These are phyloP conservation scores for Magnaporthiopsis rhizophila DNA, from an alignment of 2,329 filamentous ascomycete species.

Conservation along the genomic window DNA sequence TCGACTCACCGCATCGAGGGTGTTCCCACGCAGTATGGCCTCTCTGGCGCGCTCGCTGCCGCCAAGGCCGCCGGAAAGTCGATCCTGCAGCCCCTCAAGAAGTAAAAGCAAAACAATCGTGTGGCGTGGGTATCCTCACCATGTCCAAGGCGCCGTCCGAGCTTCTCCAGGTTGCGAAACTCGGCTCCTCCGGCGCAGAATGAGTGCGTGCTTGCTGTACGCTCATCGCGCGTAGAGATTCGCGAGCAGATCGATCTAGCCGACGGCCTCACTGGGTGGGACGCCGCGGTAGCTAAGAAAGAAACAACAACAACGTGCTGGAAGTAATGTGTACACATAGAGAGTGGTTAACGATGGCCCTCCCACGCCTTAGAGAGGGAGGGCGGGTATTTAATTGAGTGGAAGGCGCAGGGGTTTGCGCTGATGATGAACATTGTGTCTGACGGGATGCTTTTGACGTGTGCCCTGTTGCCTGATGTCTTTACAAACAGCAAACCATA, in stretches of 20 bases:
- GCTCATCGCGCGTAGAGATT: neutral
- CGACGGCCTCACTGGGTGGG: neutral
- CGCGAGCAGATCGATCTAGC: neutral
- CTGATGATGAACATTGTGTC: neutral
- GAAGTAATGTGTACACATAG: neutral
- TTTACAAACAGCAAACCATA: no score
- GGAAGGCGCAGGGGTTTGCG: neutral
- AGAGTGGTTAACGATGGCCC: neutral
- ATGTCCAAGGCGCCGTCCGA: neutral
- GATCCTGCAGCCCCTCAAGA: slow-evolving; percentile 1
- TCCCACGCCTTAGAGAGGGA: neutral
- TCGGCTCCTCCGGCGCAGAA: neutral
- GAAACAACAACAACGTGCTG: neutral
- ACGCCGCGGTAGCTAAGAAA: neutral
- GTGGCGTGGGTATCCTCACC: neutral
- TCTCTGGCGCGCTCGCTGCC: slow-evolving; percentile 50
- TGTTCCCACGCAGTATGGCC: slow-evolving; percentile 58
- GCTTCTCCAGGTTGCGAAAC: neutral
- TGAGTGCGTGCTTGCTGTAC: neutral
- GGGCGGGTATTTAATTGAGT: neutral
- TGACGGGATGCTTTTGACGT: neutral
- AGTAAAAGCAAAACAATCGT: neutral
- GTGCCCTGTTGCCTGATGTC: neutral
- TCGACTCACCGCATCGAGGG: slow-evolving; percentile 75
- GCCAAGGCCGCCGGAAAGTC: slow-evolving; percentile 20